Conservation (phyloP, 345 rosid genomes). For the Sapria himalayana region DNA sequence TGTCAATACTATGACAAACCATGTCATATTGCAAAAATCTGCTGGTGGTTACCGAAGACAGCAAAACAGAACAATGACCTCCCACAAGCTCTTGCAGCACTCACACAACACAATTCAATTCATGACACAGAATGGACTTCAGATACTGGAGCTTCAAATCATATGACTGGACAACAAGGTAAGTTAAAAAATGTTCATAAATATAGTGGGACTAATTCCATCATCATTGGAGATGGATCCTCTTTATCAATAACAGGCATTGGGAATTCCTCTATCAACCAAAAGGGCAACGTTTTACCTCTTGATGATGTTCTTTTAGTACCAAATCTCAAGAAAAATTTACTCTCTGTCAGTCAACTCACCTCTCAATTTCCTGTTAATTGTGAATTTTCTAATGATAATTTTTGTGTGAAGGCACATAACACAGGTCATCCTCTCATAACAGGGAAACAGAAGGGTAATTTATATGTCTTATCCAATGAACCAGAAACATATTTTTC, state of each 20-base stretch:
- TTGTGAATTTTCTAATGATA: too few relatives aligned
- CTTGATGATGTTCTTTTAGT: background rate
- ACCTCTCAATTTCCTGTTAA: too few relatives aligned
- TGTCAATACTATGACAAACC: background rate
- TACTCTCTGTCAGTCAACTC: background rate
- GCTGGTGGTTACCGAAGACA: background rate
- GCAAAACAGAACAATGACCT: background rate
- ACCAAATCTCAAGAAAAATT: background rate
- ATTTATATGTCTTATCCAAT: background rate
- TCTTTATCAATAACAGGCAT: background rate
- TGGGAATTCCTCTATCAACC: background rate
- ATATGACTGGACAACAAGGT: background rate
- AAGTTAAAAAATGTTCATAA: background rate
- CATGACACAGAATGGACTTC: background rate
- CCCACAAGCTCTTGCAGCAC: background rate
- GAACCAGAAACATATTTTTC: background rate
- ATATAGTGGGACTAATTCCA: background rate
- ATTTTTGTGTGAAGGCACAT: background rate
- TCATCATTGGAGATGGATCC: background rate
- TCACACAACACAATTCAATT: background rate
- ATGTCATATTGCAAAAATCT: background rate
- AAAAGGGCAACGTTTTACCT: background rate
- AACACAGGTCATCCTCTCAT: background rate
- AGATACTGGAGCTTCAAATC: background rate
- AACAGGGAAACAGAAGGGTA: background rate